Evolutionary conservation across 192 early-diverging fungal species (phyloP).

Genomic region (Obelidium mucronatum): DNA sequence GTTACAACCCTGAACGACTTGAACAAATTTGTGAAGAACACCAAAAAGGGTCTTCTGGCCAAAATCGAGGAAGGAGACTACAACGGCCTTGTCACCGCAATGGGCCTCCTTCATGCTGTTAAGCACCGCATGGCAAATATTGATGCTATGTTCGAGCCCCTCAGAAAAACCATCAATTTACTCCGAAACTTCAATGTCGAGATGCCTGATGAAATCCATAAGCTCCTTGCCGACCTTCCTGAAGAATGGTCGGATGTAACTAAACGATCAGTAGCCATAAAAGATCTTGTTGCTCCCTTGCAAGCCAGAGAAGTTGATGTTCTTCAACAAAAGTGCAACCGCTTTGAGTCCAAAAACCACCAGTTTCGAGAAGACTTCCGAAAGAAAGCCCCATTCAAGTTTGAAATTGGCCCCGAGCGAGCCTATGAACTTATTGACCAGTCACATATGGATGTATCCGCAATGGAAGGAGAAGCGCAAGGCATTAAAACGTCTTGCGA

Average conservation of each 20-base stretch:
- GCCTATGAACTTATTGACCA: conserved; percentile 63
- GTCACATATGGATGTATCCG: conserved; percentile 61
- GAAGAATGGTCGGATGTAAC: conserved; percentile 73
- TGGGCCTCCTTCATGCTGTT: conserved; percentile 70
- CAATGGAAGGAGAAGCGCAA: conserved; percentile 65
- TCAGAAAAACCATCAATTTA: conserved; percentile 70
- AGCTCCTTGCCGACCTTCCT: conserved; percentile 68
- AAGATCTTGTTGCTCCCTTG: conserved; percentile 68
- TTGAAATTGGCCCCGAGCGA: conserved; percentile 57
- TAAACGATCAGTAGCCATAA: conserved; percentile 66
- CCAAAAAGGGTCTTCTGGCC: conserved; percentile 60
- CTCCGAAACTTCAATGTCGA: conserved; percentile 70
- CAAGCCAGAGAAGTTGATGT: conserved; percentile 72
- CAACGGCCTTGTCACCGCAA: conserved; percentile 58
- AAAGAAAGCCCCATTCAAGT: conserved; percentile 76
- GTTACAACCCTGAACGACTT: conserved; percentile 66
- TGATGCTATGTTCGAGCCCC: conserved; percentile 70
- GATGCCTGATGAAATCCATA: conserved; percentile 71
- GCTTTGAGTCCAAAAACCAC: conserved; percentile 69
- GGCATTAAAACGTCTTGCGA: conserved; percentile 66
- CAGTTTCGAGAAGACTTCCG: conserved; percentile 71
- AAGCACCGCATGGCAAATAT: conserved; percentile 63
- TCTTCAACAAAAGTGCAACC: conserved; percentile 73
- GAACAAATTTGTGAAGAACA: conserved; percentile 61
- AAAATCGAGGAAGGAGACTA: conserved; percentile 74